phyloP scores from a whole-genome alignment of 305 asterid genomes.

The Fraxinus sp. region DNA sequence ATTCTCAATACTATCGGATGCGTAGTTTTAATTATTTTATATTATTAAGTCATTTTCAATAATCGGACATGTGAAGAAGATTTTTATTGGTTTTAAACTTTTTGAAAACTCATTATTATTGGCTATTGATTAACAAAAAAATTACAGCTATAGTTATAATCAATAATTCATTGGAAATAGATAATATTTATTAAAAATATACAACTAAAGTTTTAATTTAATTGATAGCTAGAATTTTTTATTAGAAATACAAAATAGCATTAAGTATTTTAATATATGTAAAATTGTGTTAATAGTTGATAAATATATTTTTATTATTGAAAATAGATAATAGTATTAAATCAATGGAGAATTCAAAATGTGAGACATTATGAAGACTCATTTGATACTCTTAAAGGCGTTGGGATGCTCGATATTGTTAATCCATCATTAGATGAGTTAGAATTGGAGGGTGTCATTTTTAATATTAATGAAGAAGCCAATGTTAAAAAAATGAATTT shows the following conservation, averaged over 20 bases:
- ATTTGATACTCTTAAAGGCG: neutral
- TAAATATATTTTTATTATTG: too few relatives aligned
- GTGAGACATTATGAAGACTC: neutral
- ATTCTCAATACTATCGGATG: neutral
- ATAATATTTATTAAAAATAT: neutral
- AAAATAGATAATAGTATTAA: neutral
- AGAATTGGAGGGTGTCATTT: neutral
- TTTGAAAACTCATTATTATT: neutral
- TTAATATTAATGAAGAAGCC: neutral
- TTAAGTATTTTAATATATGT: neutral
- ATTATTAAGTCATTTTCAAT: neutral
- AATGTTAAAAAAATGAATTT: neutral
- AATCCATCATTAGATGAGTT: neutral
- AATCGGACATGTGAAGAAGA: neutral
- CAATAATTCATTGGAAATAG: neutral
- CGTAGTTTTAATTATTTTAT: too few relatives aligned
- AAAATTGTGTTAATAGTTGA: neutral
- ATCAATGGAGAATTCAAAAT: neutral
- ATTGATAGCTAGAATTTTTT: neutral
- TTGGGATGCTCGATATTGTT: neutral
- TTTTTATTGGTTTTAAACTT: neutral
- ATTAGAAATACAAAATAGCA: neutral
- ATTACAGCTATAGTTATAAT: neutral
- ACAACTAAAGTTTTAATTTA: neutral
- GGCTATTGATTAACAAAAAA: neutral